These are phyloP conservation scores for Glycine soja DNA, from an alignment of 306 rosid genomes.

Conservation along the genomic window DNA sequence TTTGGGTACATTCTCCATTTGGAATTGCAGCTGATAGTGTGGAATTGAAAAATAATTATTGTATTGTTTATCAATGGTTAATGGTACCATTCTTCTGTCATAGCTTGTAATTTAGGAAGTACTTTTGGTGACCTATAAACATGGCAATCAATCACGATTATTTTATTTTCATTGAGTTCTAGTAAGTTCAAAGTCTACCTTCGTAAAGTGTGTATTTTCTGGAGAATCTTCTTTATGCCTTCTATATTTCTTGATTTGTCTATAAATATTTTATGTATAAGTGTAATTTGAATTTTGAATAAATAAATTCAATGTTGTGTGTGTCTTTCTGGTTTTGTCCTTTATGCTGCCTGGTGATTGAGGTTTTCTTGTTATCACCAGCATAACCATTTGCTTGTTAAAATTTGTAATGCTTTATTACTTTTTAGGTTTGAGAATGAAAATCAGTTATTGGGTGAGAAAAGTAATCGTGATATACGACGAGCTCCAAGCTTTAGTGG, in stretches of 20 bases:
- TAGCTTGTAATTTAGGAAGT: neutral
- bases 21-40: neutral
- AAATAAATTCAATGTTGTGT: constrained; percentile 11
- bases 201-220: neutral
- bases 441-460: constrained; percentile 61
- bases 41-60: neutral
- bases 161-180: constrained; percentile 15
- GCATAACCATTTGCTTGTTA: constrained; percentile 10
- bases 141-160: constrained; percentile 12
- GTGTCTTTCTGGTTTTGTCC: constrained; percentile 7
- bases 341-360: constrained; percentile 38
- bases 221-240: constrained; percentile 6
- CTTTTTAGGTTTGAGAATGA: constrained; percentile 77
- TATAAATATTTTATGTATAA: neutral
- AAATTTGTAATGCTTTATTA: constrained; percentile 38
- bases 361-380: constrained; percentile 27
- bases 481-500: constrained; percentile 96
- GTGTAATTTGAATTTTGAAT: constrained; percentile 40
- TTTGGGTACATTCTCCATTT: neutral
- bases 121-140: constrained; percentile 19
- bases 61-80: constrained; percentile 9
- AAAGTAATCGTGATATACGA: constrained; percentile 63
- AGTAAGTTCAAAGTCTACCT: constrained; percentile 16
- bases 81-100: neutral
- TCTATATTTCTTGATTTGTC: constrained; percentile 37